phyloP scores from a whole-genome alignment of 352 stramenopile species.

The Phytophthora pini region DNA sequence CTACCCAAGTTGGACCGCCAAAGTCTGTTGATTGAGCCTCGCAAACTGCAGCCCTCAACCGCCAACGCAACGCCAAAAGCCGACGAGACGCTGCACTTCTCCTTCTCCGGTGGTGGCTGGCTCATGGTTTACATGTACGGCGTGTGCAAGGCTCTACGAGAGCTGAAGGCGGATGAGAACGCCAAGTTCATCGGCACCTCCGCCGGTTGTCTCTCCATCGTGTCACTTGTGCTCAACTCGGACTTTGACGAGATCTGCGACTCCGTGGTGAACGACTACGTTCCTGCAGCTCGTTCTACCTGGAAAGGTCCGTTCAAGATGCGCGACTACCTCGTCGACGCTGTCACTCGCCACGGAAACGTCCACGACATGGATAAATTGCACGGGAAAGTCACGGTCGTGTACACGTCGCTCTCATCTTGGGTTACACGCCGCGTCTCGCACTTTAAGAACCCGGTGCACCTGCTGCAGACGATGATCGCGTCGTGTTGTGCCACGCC shows the following conservation, averaged over 20 bases:
- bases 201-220: conserved; percentile 49
- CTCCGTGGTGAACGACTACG: conserved; percentile 48
- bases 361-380: conserved; percentile 39
- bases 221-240: conserved; percentile 42
- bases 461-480: conserved; percentile 52
- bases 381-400: conserved; percentile 44
- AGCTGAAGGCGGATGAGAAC: conserved; percentile 45
- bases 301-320: conserved; percentile 50
- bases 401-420: conserved; percentile 63
- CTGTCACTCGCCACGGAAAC: conserved; percentile 36
- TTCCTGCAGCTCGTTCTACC: conserved; percentile 35
- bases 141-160: conserved; percentile 61
- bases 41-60: background rate
- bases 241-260: conserved; percentile 60
- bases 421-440: conserved; percentile 43
- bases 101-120: conserved; percentile 60
- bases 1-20: conserved; percentile 10
- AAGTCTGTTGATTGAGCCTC: conserved; percentile 11
- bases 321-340: conserved; percentile 56
- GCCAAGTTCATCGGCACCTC: conserved; percentile 54
- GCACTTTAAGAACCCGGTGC: conserved; percentile 47
- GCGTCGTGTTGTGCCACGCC: conserved; percentile 62
- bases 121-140: conserved; percentile 70
- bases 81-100: conserved; percentile 38
- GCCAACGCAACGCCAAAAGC: background rate